These are phyloP conservation scores for Amanita pallidorosea DNA, from an alignment of 768 basidiomycete genomes.

Conservation along the genomic window DNA sequence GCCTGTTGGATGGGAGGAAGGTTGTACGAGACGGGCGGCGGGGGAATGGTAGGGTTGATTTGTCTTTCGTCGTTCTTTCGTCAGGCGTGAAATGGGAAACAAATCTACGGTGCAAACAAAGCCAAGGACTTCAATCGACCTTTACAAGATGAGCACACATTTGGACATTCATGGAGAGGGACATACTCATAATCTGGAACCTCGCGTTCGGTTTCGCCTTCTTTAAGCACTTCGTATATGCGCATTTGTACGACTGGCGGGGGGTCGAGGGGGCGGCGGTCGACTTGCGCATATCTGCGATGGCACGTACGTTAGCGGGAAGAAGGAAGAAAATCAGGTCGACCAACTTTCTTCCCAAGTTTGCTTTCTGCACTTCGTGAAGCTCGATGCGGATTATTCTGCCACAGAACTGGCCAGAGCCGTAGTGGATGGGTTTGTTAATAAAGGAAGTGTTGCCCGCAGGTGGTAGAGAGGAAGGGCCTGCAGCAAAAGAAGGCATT, in stretches of 20 bases:
- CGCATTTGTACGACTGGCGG: constrained; percentile 49
- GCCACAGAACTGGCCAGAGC: constrained; percentile 51
- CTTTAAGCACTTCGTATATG: constrained; percentile 34
- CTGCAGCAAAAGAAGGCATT: neutral
- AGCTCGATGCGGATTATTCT: constrained; percentile 44
- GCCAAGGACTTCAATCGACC: constrained; percentile 52
- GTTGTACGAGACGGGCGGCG: constrained; percentile 7
- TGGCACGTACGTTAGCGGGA: neutral
- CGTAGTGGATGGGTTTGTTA: constrained; percentile 39
- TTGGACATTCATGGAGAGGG: neutral
- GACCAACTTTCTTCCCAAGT: constrained; percentile 55
- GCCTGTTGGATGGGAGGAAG: neutral
- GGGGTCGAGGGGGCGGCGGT: constrained; percentile 56
- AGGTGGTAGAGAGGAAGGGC: neutral
- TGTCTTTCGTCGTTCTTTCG: constrained; percentile 1
- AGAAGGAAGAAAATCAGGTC: constrained; percentile 1
- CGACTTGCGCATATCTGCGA: constrained; percentile 46
- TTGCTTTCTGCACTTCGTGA: constrained; percentile 51
- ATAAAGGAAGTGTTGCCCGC: constrained; percentile 1
- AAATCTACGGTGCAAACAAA: constrained; percentile 72
- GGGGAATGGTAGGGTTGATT: constrained; percentile 5
- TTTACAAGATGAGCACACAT: constrained; percentile 17
- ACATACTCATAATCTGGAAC: constrained; percentile 37
- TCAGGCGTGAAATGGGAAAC: constrained; percentile 40
- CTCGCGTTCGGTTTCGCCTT: constrained; percentile 30